These are phyloP conservation scores for Kodamaea anthophila DNA, from an alignment of 1,139 yeast genomes.

Conservation along the genomic window DNA sequence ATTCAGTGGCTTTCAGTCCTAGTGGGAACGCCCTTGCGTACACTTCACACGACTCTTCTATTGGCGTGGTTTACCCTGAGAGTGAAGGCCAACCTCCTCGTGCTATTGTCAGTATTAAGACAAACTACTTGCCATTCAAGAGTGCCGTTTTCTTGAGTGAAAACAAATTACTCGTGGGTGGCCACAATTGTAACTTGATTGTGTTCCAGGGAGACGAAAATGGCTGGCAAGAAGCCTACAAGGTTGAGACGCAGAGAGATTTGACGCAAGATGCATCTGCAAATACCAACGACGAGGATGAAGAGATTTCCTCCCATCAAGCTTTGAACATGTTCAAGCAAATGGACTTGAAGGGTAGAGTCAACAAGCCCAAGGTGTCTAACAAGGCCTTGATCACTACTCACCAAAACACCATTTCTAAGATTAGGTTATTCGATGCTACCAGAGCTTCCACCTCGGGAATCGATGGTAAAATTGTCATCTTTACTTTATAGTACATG, in stretches of 20 bases:
- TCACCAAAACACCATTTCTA: constrained; percentile 87
- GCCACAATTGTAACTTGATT: constrained; percentile 88
- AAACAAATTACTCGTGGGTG: constrained; percentile 73
- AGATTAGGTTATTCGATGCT: constrained; percentile 58
- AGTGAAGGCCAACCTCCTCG: constrained; percentile 58
- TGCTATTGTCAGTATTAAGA: constrained; percentile 43
- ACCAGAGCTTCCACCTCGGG: constrained; percentile 45
- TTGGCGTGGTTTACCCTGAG: constrained; percentile 69
- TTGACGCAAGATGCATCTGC: constrained; percentile 34
- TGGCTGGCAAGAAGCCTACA: constrained; percentile 63
- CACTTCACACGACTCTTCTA: constrained; percentile 71
- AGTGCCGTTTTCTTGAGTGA: constrained; percentile 66
- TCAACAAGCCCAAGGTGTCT: constrained; percentile 34
- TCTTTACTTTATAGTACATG: constrained; percentile 37
- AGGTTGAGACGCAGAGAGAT: constrained; percentile 53
- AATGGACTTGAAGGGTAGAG: constrained; percentile 88
- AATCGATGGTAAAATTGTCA: constrained; percentile 84
- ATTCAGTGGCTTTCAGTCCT: constrained; percentile 83
- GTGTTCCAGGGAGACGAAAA: constrained; percentile 65
- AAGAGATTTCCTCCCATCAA: constrained; percentile 64
- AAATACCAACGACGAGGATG: constrained; percentile 31
- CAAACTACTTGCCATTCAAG: constrained; percentile 80
- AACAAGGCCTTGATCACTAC: constrained; percentile 61
- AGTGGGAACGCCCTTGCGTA: constrained; percentile 73
- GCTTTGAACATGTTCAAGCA: constrained; percentile 95